These are phyloP conservation scores for Eruca vesicaria DNA, from an alignment of 441 rosid species.

Conservation along the genomic window DNA sequence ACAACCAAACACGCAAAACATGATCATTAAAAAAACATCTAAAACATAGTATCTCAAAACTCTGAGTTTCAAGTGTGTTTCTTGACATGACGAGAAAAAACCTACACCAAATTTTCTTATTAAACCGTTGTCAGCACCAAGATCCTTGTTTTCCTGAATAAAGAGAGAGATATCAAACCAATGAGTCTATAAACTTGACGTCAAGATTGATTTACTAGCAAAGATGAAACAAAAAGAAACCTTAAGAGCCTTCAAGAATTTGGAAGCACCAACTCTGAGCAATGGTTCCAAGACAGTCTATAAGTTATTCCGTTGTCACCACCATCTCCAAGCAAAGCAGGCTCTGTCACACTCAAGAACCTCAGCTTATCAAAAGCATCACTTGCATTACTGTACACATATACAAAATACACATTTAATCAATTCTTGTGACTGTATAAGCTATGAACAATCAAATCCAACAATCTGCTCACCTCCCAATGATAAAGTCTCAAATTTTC, in stretches of 20 bases:
- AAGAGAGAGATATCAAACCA: background rate
- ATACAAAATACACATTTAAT: slow-evolving; percentile 14
- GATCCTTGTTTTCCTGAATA: slow-evolving; percentile 80
- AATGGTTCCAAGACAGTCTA: too few species aligned
- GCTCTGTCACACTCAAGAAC: too few species aligned
- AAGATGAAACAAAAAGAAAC: slow-evolving; percentile 36
- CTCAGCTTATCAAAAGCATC: slow-evolving; percentile 99
- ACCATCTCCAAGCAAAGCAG: too few species aligned
- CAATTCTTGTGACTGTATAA: slow-evolving; percentile 89
- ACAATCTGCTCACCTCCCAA: slow-evolving; percentile 67
- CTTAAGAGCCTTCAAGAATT: slow-evolving; percentile 86
- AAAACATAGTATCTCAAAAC: too few species aligned
- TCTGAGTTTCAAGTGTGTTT: too few species aligned
- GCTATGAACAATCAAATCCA: slow-evolving; percentile 98
- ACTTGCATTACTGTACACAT: slow-evolving; percentile 77
- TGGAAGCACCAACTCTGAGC: too few species aligned
- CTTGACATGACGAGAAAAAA: too few species aligned
- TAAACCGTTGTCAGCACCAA: slow-evolving; percentile 82
- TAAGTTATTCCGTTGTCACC: too few species aligned
- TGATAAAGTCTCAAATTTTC: background rate
- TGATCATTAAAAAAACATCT: too few species aligned
- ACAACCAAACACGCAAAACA: too few species aligned
- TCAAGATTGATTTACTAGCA: background rate
- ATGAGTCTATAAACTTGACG: background rate
- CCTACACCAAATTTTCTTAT: slow-evolving; percentile 99